Percentiles rank a stretch among this genome's conserved stretches.
These are phyloP conservation scores for Rhodofomes roseus DNA, from an alignment of 1,284 basidiomycete genomes.

Conservation along the genomic window DNA sequence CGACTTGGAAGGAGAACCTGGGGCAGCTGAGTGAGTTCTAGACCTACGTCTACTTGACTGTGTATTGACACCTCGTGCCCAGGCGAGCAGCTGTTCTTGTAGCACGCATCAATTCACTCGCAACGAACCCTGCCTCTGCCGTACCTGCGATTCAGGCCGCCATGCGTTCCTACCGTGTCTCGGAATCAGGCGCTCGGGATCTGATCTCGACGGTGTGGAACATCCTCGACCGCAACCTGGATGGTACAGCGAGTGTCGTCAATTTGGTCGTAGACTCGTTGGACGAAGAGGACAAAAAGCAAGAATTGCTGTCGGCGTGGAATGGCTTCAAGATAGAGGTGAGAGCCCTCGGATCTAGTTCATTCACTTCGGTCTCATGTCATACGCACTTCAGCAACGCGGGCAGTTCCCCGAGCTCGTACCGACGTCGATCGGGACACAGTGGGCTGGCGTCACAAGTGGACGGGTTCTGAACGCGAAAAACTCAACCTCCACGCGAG, in stretches of 20 bases:
- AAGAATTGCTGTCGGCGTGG: conserved; percentile 73
- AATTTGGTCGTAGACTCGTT: conserved; percentile 78
- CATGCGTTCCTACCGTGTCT: conserved; percentile 74
- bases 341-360: conserved; percentile 15
- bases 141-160: conserved; percentile 78
- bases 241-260: conserved; percentile 75
- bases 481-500: conserved; percentile 60
- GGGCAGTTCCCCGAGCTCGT: conserved; percentile 80
- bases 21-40: conserved; percentile 42
- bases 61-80: conserved; percentile 4
- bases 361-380: neutral
- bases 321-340: conserved; percentile 84
- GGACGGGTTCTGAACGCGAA: conserved; percentile 85
- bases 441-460: conserved; percentile 76
- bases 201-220: conserved; percentile 87
- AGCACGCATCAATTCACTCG: conserved; percentile 61
- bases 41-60: neutral
- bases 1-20: conserved; percentile 47
- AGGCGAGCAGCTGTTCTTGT: conserved; percentile 75
- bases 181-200: conserved; percentile 81
- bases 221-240: conserved; percentile 75
- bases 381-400: conserved; percentile 72
- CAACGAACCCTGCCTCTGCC: conserved; percentile 70
- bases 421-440: conserved; percentile 54
- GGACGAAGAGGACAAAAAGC: conserved; percentile 85